These are phyloP conservation scores for Fusarium sp. DNA, from an alignment of 2,329 filamentous ascomycete species.

Conservation along the genomic window DNA sequence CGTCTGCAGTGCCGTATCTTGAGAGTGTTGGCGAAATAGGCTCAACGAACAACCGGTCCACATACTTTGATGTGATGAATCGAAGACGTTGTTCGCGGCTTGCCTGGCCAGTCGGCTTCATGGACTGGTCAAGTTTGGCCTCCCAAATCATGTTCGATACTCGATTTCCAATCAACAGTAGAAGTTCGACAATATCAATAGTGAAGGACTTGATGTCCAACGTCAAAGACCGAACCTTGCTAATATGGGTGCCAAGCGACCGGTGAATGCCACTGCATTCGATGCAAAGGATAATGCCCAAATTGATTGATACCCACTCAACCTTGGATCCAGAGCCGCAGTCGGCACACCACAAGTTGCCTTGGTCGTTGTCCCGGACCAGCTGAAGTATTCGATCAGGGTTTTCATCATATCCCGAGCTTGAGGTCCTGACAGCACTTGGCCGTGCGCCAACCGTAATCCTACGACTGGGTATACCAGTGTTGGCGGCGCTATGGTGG, in stretches of 20 bases:
- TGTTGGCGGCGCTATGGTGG: constrained; percentile 62
- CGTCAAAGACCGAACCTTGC: constrained; percentile 94
- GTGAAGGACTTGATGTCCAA: constrained; percentile 97
- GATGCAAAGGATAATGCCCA: constrained; percentile 96
- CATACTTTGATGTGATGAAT: constrained; percentile 97
- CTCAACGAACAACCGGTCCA: constrained; percentile 84
- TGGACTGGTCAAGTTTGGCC: constrained; percentile 77
- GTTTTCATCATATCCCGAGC: constrained; percentile 82
- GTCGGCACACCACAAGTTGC: constrained; percentile 94
- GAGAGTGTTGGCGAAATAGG: constrained; percentile 81
- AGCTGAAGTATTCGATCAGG: constrained; percentile 88
- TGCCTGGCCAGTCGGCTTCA: constrained; percentile 81
- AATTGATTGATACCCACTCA: constrained; percentile 98
- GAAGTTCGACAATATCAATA: constrained; percentile 93
- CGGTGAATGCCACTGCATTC: constrained; percentile 98
- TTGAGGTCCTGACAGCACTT: constrained; percentile 74
- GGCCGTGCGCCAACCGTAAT: constrained; percentile 93
- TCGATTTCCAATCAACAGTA: constrained; percentile 91
- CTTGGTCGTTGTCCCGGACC: constrained; percentile 89
- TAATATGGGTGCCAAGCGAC: constrained; percentile 96
- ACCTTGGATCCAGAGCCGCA: constrained; percentile 93
- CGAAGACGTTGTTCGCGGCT: constrained; percentile 90
- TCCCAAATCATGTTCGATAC: constrained; percentile 99
- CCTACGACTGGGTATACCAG: constrained; percentile 78
- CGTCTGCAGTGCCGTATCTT: constrained; percentile 82